phyloP scores from a whole-genome alignment of 1,284 basidiomycete genomes.

The Trametes sp. region DNA sequence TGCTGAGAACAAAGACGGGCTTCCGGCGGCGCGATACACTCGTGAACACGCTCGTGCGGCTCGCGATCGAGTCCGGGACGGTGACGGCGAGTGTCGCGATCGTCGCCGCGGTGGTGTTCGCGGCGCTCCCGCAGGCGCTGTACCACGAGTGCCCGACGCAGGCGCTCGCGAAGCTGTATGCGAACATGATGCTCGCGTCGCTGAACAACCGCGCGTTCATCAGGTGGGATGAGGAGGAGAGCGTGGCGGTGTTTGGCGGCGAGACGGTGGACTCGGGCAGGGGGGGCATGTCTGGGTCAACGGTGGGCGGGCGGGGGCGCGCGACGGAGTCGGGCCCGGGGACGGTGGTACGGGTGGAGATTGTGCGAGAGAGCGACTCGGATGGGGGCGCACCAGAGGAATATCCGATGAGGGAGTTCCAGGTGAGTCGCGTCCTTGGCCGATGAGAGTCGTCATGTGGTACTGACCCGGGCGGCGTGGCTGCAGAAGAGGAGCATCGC shows the following conservation, averaged over 20 bases:
- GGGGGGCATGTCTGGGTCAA: constrained; percentile 1
- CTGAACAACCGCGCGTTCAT: constrained; percentile 25
- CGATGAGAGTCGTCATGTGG: not conserved
- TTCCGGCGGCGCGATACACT: constrained; percentile 20
- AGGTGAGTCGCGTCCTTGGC: not conserved
- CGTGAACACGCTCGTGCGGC: constrained; percentile 26
- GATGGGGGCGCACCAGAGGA: too few relatives aligned
- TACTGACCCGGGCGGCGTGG: not conserved
- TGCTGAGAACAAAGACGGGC: constrained; percentile 20
- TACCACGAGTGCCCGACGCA: constrained; percentile 12
- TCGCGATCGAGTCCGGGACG: constrained; percentile 31
- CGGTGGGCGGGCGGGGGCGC: not conserved
- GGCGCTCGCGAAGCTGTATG: constrained; percentile 23
- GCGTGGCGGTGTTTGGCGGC: too few relatives aligned
- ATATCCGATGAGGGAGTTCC: not conserved
- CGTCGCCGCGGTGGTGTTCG: constrained; percentile 10
- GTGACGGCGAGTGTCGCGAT: constrained; percentile 15
- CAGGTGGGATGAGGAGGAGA: not conserved
- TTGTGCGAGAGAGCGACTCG: not conserved
- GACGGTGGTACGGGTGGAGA: not conserved
- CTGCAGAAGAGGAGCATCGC: not conserved
- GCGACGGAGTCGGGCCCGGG: not conserved
- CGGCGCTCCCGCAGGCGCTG: not conserved
- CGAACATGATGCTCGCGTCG: constrained; percentile 19
- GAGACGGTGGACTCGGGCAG: not conserved